These are phyloP conservation scores for Cylindrodendrum hubeiense DNA, from an alignment of 2,329 filamentous ascomycete species.

Conservation along the genomic window DNA sequence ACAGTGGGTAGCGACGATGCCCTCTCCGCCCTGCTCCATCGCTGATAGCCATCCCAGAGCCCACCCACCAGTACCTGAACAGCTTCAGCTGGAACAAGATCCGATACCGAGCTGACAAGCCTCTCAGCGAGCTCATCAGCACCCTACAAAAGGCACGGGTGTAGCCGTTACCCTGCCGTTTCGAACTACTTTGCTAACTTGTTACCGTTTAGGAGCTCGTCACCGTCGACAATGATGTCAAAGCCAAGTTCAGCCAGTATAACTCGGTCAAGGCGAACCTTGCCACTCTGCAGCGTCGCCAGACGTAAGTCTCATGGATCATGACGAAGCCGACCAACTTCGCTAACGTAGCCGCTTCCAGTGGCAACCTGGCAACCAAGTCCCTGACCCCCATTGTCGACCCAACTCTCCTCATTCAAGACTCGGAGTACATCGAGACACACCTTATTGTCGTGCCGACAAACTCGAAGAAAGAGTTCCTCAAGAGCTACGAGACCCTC, in stretches of 20 bases:
- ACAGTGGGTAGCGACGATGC: constrained; percentile 72
- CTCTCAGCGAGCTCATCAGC: constrained; percentile 87
- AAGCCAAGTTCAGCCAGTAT: constrained; percentile 94
- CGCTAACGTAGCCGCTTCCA: constrained; percentile 49
- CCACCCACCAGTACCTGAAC: constrained; percentile 92
- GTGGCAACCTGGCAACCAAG: constrained; percentile 93
- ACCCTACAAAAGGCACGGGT: constrained; percentile 83
- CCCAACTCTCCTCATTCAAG: constrained; percentile 82
- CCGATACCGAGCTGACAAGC: constrained; percentile 94
- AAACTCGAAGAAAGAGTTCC: constrained; percentile 85
- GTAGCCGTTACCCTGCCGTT: background rate
- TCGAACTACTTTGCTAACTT: constrained; percentile 17
- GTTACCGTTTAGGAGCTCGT: constrained; percentile 75
- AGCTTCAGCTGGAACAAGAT: constrained; percentile 97
- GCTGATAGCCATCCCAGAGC: constrained; percentile 70
- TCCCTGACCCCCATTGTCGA: constrained; percentile 92
- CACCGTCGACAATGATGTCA: constrained; percentile 96
- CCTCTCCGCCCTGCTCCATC: background rate
- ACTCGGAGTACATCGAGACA: constrained; percentile 97
- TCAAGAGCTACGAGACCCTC: constrained; percentile 89
- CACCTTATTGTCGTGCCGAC: constrained; percentile 91
- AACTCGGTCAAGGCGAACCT: constrained; percentile 90
- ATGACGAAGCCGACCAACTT: background rate
- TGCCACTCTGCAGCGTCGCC: constrained; percentile 83
- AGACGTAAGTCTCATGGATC: constrained; percentile 72